These are phyloP conservation scores for Neurospora sp. DNA, from an alignment of 495 filamentous ascomycete genomes.

Conservation along the genomic window DNA sequence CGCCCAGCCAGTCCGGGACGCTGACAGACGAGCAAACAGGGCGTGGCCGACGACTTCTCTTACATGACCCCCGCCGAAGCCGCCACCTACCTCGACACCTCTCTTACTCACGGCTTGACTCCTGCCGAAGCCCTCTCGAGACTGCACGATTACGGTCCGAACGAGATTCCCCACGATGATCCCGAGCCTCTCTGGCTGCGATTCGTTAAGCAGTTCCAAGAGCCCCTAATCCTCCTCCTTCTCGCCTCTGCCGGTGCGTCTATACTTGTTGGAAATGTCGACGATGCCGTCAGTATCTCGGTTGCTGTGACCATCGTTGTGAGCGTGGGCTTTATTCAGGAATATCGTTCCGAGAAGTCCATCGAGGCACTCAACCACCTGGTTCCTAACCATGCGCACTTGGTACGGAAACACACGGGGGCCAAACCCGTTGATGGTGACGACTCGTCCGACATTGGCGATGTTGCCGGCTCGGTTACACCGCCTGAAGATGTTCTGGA, in stretches of 20 bases:
- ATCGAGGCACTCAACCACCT: slow-evolving; percentile 89
- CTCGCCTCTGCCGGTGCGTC: slow-evolving; percentile 84
- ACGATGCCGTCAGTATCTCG: slow-evolving; percentile 91
- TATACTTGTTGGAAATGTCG: slow-evolving; percentile 85
- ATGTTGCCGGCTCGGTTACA: slow-evolving; percentile 24
- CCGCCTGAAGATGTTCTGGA: slow-evolving; percentile 48
- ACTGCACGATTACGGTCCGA: slow-evolving; percentile 71
- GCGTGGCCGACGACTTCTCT: slow-evolving; percentile 42
- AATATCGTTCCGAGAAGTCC: slow-evolving; percentile 95
- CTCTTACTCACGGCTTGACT: slow-evolving; percentile 67
- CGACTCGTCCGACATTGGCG: slow-evolving; percentile 32
- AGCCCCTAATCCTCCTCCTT: slow-evolving; percentile 81
- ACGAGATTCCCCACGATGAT: slow-evolving; percentile 88
- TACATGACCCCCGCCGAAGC: slow-evolving; percentile 64
- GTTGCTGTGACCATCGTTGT: slow-evolving; percentile 95
- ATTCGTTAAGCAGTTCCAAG: slow-evolving; percentile 93
- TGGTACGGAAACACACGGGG: slow-evolving; percentile 53
- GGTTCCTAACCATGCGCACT: slow-evolving; percentile 87
- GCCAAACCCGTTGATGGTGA: slow-evolving; percentile 15
- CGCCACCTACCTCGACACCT: slow-evolving; percentile 70
- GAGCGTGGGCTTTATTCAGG: slow-evolving; percentile 90
- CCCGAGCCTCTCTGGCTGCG: slow-evolving; percentile 91
- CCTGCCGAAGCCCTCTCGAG: slow-evolving; percentile 71
- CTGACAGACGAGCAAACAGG: slow-evolving; percentile 18
- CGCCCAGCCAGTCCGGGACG: not conserved